A percentile compares a stretch with the other conserved stretches of the same genome.
Conservation (phyloP, 306 rosid genomes). For the Rosa lucieae region DNA sequence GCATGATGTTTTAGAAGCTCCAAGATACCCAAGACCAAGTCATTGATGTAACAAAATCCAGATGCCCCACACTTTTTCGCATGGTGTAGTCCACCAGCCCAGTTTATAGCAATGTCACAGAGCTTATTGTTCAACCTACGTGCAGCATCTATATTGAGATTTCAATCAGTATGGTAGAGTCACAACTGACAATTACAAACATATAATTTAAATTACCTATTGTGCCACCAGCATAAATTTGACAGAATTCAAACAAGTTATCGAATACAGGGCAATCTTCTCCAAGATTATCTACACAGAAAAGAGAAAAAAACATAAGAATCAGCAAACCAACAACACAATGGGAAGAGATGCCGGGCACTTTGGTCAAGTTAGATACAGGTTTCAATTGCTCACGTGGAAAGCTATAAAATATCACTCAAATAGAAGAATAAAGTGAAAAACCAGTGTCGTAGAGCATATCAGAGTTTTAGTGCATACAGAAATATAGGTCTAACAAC, state of each 20-base stretch:
- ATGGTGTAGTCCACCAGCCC: slow-evolving; percentile 99
- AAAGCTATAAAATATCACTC: background rate
- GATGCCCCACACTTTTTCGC: slow-evolving; percentile 99
- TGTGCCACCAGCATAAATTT: slow-evolving; percentile 97
- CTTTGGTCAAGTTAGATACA: background rate
- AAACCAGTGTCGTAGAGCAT: background rate
- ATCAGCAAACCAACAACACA: slow-evolving; percentile 1
- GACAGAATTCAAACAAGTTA: slow-evolving; percentile 96
- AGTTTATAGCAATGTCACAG: slow-evolving; percentile 94
- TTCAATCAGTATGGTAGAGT: slow-evolving; percentile 25
- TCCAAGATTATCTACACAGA: slow-evolving; percentile 81
- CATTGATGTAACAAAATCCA: slow-evolving; percentile 98
- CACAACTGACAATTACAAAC: slow-evolving; percentile 15
- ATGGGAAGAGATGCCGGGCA: background rate
- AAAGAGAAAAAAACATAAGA: background rate
- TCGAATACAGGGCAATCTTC: slow-evolving; percentile 99
- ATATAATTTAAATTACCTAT: slow-evolving; percentile 54
- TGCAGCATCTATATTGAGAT: slow-evolving; percentile 76
- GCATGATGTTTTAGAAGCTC: slow-evolving; percentile 94
- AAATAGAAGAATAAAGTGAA: slow-evolving; percentile 1
- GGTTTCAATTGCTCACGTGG: background rate
- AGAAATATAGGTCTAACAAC: background rate
- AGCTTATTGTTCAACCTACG: slow-evolving; percentile 85
- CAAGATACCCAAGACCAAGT: slow-evolving; percentile 91
- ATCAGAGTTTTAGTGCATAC: background rate